Conservation (phyloP, 495 filamentous ascomycete genomes). For the Copromyces sp. region DNA sequence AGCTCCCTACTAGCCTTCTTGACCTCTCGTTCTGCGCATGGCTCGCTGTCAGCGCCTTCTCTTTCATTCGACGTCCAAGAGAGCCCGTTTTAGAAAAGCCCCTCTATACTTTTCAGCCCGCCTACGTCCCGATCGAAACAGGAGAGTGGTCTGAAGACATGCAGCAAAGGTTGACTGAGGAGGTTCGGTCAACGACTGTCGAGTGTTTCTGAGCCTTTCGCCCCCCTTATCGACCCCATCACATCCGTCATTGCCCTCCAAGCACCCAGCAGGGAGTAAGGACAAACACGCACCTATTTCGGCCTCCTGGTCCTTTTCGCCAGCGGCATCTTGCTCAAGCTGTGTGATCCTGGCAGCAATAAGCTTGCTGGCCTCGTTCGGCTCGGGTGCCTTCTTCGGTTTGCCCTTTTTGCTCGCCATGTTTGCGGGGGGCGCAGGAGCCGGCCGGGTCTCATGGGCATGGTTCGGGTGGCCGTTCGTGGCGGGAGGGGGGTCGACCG, state of each 20-base stretch:
- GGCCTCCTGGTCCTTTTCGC: slow-evolving; percentile 88
- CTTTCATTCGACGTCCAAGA: neutral
- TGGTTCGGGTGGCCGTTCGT: slow-evolving; percentile 29
- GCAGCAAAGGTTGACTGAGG: neutral
- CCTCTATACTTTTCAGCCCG: neutral
- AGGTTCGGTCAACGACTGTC: neutral
- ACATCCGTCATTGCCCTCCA: neutral
- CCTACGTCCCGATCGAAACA: neutral
- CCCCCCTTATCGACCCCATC: neutral
- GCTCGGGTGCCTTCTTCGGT: slow-evolving; percentile 59
- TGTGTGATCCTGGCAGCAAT: slow-evolving; percentile 91
- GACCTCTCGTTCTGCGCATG: slow-evolving; percentile 50
- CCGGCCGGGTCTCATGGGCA: slow-evolving; percentile 29
- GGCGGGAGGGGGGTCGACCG: slow-evolving; percentile 12
- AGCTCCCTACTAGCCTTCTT: slow-evolving; percentile 90
- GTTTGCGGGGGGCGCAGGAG: slow-evolving; percentile 32
- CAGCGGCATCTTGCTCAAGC: slow-evolving; percentile 81
- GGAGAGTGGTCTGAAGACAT: neutral
- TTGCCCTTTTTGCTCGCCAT: slow-evolving; percentile 55
- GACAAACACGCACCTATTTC: slow-evolving; percentile 79
- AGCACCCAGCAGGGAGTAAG: neutral
- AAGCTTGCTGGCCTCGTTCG: slow-evolving; percentile 78
- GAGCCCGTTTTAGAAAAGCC: neutral
- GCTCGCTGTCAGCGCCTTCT: slow-evolving; percentile 11
- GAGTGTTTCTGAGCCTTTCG: neutral